Base-by-base conservation (phyloP, 2,329 filamentous ascomycete species). In the Paecilomyces dactylethromorphus region DNA sequence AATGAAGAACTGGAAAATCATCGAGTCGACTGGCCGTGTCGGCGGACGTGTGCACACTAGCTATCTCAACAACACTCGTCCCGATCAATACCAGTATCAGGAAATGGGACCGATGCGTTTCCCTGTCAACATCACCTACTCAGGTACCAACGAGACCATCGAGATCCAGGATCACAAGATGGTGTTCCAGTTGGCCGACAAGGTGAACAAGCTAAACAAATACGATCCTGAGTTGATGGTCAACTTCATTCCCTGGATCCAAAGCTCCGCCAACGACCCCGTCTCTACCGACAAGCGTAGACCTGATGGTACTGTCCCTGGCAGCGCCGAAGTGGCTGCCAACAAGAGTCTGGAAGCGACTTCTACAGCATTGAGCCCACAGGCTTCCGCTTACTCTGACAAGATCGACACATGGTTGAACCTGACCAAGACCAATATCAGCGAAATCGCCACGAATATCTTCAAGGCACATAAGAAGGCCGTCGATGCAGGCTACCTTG, bases 401-500 rank as follows among this genome's bases (percentile, higher is more conserved):
- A 39, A 39, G 35, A 13, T 39, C 12, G 35, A 39, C 35, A 39
- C 13, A 15, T 39, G 35, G 35, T 15, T 39, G 35, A n/a, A 13
- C 3, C 6, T 39, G 35, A 39, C 35, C 35, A 39, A 39, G 35
- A 39, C 13, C 2, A 70, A 64, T 1, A 68, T 75, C 18, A 68
- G 61, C 1, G 62, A 66, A 0, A 69, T 79, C 5, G 64, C 68
- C 3, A 60, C 60, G 0, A 71, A 71, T 58, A 64, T 71, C 62
- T 85, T 78, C 69, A 66, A 74, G 18, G 82, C 82, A 1, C 82
- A 85, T 67, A 84, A 83, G 60, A 70, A 78, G 24, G 79, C 80
- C 2, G 75, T 84, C 0, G 78, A 81, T 2, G 71, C 78, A 4
- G 83, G 82, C 1, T 80, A 85, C 18, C 86, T 88, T 66, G 76